phyloP scores from a whole-genome alignment of 345 rosid species.

The Eucalyptus coolabah region DNA sequence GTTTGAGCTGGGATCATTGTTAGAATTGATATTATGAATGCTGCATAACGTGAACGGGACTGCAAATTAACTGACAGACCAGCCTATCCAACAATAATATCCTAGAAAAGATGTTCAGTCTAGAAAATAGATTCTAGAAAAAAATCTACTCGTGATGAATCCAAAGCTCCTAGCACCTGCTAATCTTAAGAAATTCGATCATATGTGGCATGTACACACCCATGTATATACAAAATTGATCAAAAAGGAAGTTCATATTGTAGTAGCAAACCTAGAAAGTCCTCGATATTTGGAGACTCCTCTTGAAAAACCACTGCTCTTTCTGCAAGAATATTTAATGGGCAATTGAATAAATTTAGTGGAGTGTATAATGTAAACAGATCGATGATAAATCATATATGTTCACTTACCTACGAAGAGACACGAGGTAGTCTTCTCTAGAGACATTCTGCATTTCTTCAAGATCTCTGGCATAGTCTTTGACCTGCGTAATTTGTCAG shows the following conservation, averaged over 20 bases:
- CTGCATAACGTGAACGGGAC: background rate
- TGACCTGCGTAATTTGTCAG: slow-evolving; percentile 36
- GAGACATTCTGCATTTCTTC: slow-evolving; percentile 97
- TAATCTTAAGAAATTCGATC: background rate
- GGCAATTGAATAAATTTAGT: slow-evolving; percentile 3
- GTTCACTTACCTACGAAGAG: slow-evolving; percentile 69
- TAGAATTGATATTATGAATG: background rate
- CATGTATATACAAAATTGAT: background rate
- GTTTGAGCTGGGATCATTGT: background rate
- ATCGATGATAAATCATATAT: background rate
- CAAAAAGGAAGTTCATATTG: background rate
- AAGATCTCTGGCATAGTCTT: slow-evolving; percentile 89
- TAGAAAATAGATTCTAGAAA: background rate
- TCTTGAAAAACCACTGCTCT: slow-evolving; percentile 96
- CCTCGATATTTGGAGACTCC: slow-evolving; percentile 93
- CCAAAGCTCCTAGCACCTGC: background rate
- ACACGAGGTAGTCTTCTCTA: slow-evolving; percentile 91
- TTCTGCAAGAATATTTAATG: slow-evolving; percentile 39
- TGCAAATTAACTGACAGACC: background rate
- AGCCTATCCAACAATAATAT: background rate
- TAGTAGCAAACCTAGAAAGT: slow-evolving; percentile 57
- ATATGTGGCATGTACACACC: background rate
- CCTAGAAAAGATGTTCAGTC: background rate
- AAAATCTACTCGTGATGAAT: background rate
- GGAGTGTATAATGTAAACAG: background rate